Evolutionary conservation across 805 yeast genomes (phyloP), one percentile per base, ranked within the genome.

Genomic region (Zygosaccharomyces gambellarensis): DNA sequence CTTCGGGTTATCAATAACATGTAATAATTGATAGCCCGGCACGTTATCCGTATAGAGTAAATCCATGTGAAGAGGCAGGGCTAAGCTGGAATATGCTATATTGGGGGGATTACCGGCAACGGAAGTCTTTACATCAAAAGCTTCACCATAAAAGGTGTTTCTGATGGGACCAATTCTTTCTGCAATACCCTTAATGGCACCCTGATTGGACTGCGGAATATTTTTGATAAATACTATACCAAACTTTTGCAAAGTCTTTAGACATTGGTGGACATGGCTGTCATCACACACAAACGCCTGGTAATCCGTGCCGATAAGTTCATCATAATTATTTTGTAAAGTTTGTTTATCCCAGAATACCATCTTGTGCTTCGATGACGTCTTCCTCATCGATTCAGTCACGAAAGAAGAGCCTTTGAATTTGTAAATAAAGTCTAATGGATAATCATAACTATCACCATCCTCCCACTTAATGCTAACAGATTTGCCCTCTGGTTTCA

Each of bases 41-140:
- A 90, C 90, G 9, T 89, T 80, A 62, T 86, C 90, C 60, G 85
- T 81, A 67, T 85, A 86, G 41, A 82, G 72, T 23, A 86, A 71
- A 60, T 87, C 94, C 85, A 84, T 86, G 58, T 86, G 95, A 44
- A 86, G 71, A 2, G 90, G 90, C 36, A 87, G 72, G 56, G 78
- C 78, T 7, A 73, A 74, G 44, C 76, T 72, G 4, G 94, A 82
- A 59, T 83, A 79, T 4, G 90, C 90, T 45, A 86, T 82, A 56
- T 86, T 84, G 48, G 75, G 78, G 48, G 75, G 78, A 10, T 90
- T 85, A 23, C 59, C 58, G 47, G 73, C 71, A 3, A 76, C 73
- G 3, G 61, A 61, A 8, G 77, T 70, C 45, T 73, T 75, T 6
- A 86, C 90, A 60, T 86, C 86, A 68, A 86, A 86, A 4, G 82